Conservation (phyloP, 2,329 filamentous ascomycete genomes). For the Alternaria sp. region DNA sequence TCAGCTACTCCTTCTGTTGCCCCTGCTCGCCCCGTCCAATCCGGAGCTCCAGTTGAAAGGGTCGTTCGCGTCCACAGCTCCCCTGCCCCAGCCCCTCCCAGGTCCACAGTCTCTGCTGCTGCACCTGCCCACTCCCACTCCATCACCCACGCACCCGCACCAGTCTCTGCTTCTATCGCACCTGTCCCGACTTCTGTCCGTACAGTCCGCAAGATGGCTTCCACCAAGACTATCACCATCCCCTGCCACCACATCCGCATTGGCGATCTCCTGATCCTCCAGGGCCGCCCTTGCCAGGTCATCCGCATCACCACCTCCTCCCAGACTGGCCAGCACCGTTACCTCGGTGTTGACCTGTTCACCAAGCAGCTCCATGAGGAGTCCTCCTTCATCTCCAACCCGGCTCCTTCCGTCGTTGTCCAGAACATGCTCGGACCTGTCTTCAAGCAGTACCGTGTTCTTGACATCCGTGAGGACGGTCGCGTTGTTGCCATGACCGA, state of each 20-base stretch:
- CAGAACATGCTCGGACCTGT: constrained; percentile 99
- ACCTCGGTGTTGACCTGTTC: constrained; percentile 99
- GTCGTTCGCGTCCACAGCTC: constrained; percentile 50
- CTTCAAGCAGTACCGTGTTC: constrained; percentile 99
- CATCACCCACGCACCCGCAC: not conserved
- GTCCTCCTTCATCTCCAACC: constrained; percentile 97
- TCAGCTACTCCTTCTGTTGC: constrained; percentile 38
- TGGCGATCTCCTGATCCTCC: constrained; percentile 97
- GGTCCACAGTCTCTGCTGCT: constrained; percentile 53
- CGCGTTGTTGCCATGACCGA: constrained; percentile 96
- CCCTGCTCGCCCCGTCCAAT: constrained; percentile 45
- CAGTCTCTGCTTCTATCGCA: constrained; percentile 26
- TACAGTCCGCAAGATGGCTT: constrained; percentile 51
- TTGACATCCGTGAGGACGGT: constrained; percentile 89
- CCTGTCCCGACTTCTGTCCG: constrained; percentile 13
- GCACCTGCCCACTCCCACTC: constrained; percentile 80
- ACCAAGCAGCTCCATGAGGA: constrained; percentile 99
- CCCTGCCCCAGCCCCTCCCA: constrained; percentile 42
- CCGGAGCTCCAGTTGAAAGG: constrained; percentile 45
- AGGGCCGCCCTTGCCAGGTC: constrained; percentile 99
- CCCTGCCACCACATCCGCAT: constrained; percentile 99
- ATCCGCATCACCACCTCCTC: constrained; percentile 99
- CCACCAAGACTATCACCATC: constrained; percentile 93
- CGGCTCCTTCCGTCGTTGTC: constrained; percentile 92
- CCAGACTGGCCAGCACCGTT: constrained; percentile 98